Evolutionary conservation across 2,329 filamentous ascomycete genomes (phyloP).

Genomic region (Cytospora chrysosperma): DNA sequence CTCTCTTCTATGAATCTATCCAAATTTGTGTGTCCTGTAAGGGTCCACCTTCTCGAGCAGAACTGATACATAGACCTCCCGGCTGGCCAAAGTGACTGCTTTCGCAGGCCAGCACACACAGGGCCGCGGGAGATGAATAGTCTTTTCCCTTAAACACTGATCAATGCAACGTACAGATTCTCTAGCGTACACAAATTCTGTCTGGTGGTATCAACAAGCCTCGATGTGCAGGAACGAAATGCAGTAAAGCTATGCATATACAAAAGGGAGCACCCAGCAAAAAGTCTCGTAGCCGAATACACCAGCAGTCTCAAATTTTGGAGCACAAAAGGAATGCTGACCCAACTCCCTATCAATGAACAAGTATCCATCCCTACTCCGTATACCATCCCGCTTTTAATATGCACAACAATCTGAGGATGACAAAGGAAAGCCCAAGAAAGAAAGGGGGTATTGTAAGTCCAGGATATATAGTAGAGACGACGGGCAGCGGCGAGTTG

Average conservation of each 20-base stretch:
- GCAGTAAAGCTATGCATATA: not conserved
- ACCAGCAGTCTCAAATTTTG: not conserved
- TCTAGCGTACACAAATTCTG: not conserved
- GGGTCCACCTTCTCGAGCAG: not conserved
- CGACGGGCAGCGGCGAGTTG: not conserved
- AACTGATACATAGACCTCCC: not conserved
- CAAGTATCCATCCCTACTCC: not conserved
- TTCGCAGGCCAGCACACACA: not conserved
- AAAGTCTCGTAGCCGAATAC: not conserved
- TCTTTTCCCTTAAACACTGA: not conserved
- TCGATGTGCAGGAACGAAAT: not conserved
- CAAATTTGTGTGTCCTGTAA: too few relatives aligned
- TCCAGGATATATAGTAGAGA: not conserved
- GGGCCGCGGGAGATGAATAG: not conserved
- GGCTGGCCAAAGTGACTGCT: too few relatives aligned
- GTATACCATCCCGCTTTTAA: not conserved
- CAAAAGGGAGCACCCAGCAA: not conserved
- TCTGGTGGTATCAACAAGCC: not conserved
- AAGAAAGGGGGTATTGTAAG: not conserved
- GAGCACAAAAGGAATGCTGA: not conserved
- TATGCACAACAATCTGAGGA: not conserved
- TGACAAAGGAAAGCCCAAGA: not conserved
- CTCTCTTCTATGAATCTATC: too few relatives aligned
- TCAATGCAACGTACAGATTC: not conserved
- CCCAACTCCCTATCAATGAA: not conserved